phyloP scores from a whole-genome alignment of 768 basidiomycete species.

The Tubosaeta sp. region DNA sequence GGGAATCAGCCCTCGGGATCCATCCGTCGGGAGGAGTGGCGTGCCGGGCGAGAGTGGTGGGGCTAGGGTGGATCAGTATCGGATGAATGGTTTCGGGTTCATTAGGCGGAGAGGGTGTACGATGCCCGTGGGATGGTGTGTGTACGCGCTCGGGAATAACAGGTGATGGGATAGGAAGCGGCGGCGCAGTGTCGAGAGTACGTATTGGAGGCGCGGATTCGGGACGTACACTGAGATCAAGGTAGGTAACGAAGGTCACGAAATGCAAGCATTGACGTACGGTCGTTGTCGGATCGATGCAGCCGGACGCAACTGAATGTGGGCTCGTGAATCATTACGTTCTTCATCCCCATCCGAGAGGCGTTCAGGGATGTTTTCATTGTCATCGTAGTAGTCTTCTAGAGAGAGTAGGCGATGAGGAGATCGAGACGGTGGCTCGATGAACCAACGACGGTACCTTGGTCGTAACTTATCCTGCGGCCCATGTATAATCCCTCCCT shows the following conservation, averaged over 20 bases:
- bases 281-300: slow-evolving; percentile 14
- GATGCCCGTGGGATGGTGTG: slow-evolving; percentile 20
- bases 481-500: slow-evolving; percentile 37
- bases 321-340: slow-evolving; percentile 15
- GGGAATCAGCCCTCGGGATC: slow-evolving; percentile 29
- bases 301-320: slow-evolving; percentile 10
- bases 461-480: slow-evolving; percentile 27
- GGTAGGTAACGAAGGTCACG: slow-evolving; percentile 9
- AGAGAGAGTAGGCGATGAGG: slow-evolving; percentile 8
- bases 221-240: slow-evolving; percentile 19
- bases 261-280: slow-evolving; percentile 19
- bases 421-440: slow-evolving; percentile 7
- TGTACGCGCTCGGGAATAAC: slow-evolving; percentile 8
- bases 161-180: slow-evolving; percentile 22
- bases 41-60: slow-evolving; percentile 6
- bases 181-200: slow-evolving; percentile 15
- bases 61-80: slow-evolving; percentile 23
- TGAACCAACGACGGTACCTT: slow-evolving; percentile 22
- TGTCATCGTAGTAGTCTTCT: slow-evolving; percentile 11
- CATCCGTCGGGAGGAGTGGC: slow-evolving; percentile 21
- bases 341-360: slow-evolving; percentile 23
- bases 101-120: slow-evolving; percentile 6
- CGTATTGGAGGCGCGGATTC: slow-evolving; percentile 28
- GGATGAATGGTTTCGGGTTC: slow-evolving; percentile 23
- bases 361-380: slow-evolving; percentile 11